Conservation (phyloP, 2,329 filamentous ascomycete species). For the Kalmusia sp. region DNA sequence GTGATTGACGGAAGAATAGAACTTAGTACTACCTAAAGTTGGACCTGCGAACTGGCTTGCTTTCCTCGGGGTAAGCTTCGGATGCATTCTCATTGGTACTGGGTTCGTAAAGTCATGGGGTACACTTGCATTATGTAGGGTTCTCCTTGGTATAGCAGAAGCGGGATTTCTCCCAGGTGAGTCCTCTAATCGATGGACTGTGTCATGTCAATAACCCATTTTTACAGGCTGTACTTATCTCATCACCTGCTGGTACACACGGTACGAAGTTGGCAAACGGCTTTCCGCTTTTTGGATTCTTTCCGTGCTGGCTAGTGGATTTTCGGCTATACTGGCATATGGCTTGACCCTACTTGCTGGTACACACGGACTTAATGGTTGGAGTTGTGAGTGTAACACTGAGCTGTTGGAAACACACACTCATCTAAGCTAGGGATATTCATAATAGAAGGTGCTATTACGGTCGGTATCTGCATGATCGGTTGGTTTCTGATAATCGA, state of each 20-base stretch:
- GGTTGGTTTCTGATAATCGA: not conserved
- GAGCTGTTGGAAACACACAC: too few species aligned
- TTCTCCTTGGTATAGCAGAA: not conserved
- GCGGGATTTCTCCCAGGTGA: not conserved
- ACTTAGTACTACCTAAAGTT: constrained; percentile 31
- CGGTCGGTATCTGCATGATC: not conserved
- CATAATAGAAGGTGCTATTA: not conserved
- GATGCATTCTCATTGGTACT: constrained; percentile 34
- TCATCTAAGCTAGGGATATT: not conserved
- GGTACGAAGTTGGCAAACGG: constrained; percentile 31
- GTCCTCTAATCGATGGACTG: constrained; percentile 25
- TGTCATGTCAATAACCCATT: constrained; percentile 13
- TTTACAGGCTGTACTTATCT: constrained; percentile 37
- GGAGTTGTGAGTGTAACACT: not conserved
- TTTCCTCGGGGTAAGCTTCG: constrained; percentile 33
- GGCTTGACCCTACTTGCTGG: not conserved
- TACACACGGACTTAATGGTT: not conserved
- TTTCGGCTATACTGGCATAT: not conserved
- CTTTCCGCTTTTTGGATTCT: not conserved
- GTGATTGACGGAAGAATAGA: constrained; percentile 1
- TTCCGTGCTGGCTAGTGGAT: not conserved
- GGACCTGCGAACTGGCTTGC: constrained; percentile 37
- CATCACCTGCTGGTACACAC: constrained; percentile 38
- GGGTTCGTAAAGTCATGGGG: constrained; percentile 34
- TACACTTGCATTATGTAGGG: not conserved